Percentiles rank a stretch among this genome's conserved stretches.
Evolutionary conservation across 2,329 filamentous ascomycete species (phyloP).

Genomic region (Acephala macrosclerotiorum): DNA sequence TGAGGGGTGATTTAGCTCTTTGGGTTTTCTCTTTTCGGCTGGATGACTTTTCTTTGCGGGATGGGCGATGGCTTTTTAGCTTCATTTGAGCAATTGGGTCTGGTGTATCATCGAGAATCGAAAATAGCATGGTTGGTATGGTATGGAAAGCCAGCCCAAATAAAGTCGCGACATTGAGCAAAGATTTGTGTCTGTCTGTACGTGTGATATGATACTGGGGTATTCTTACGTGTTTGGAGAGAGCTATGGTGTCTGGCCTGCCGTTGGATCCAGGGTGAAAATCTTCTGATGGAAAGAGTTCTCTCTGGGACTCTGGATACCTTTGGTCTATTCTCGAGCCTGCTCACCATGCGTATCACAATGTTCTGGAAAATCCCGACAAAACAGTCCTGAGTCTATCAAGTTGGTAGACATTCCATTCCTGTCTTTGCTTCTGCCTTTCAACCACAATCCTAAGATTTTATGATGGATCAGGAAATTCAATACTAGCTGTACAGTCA

Average conservation of each 20-base stretch:
- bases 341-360: too few relatives aligned
- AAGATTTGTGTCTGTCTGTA: constrained; percentile 17
- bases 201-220: constrained; percentile 3
- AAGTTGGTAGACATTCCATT: too few relatives aligned
- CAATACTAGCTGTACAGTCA: too few relatives aligned
- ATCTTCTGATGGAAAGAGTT: not conserved
- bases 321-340: too few relatives aligned
- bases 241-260: not conserved
- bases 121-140: constrained; percentile 45
- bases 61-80: constrained; percentile 23
- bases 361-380: too few relatives aligned
- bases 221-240: not conserved
- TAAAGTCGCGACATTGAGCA: constrained; percentile 44
- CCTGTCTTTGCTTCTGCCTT: too few relatives aligned
- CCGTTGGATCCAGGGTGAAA: not conserved
- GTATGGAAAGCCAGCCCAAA: constrained; percentile 36
- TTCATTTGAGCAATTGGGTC: constrained; percentile 33
- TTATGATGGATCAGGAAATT: too few relatives aligned
- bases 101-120: constrained; percentile 39
- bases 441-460: too few relatives aligned
- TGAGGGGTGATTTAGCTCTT: constrained; percentile 8
- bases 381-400: too few relatives aligned
- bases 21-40: constrained; percentile 34
- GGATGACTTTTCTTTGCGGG: constrained; percentile 36
- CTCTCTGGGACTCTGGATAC: too few relatives aligned